Evolutionary conservation across 1,284 basidiomycete species (phyloP), one percentile per base, ranked within the genome.

Genomic region (Moniliophthora roreri): DNA sequence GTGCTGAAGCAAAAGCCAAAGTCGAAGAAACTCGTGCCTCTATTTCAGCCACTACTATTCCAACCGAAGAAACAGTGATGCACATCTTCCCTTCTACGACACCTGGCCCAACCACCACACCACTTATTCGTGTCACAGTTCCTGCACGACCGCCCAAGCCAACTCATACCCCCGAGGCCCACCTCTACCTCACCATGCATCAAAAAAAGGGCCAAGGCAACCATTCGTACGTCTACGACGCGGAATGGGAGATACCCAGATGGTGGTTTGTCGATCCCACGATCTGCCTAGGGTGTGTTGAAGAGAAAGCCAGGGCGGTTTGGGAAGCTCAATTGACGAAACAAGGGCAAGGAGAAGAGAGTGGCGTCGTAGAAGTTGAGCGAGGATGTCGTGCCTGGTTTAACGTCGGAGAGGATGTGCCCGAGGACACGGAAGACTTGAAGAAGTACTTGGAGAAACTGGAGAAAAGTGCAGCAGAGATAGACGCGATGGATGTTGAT

Each of bases 141-240:
- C 50, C 54, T 37, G 54, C 48, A 35, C 55, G 54, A 34, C 58
- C 55, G 13, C 50, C 60, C 10, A 36, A 48, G 38, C 52, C 54
- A 1, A 38, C 48, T 4, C 53, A 40, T 28, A 55, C 63, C 4
- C 58, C 57, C 16, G 57, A 57, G 41, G 65, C 63, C 7, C 62
- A 65, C 55, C 52, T 65, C 10, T 66, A 62, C 50, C 55, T 66
- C 39, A 52, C 63, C 0, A 58, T 59, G 13, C 42, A 46, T 5
- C 45, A 60, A 6, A 50, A 38, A 10, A 50, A 62, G 28, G 63
- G 63, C 4, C 26, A 36, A 11, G 65, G 64, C 4, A 52, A 64
- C 49, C 65, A 65, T 41, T 66, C 65, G 1, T 52, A 55, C 35
- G 63, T 64, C 2, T 66, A 64, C 41, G 52, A 55, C 28, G 65